Base-by-base conservation (phyloP, 192 early-diverging fungal species). In the Backusella mclennaniae region DNA sequence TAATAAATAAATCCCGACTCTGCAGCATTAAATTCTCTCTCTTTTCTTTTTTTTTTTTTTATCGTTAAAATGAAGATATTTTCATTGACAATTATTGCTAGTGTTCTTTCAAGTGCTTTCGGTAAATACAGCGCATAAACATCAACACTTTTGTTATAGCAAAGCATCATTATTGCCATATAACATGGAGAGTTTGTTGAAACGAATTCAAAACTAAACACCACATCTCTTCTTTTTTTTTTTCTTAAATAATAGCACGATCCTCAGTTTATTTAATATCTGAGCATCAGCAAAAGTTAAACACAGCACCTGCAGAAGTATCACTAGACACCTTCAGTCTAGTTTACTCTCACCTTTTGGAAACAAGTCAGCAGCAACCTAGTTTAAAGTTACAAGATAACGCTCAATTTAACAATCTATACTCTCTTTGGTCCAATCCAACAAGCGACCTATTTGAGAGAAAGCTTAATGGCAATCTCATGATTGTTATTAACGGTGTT, bases 261-360 rank as follows among this genome's bases (percentile, higher is more conserved):
- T 79, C 77, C n/a, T 46, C 72, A 11, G 77, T 79, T 3, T 79
- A 79, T 31, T 74, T 79, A 26, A 35, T 69, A 17, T 70, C 72
- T 69, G 68, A 76, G 36, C 52, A 52, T 29, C 44, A 36, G 36
- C 23, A 11, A 35, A 7, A 56, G 31, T 31, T 31, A 71, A 39
- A 74, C 35, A 77, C 76, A 63, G 53, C 35, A 53, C 42, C 35
- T 29, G 44, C 77, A 7, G 67, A 79, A 56, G 67, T 69, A 44
- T 74, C 72, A 23, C 69, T 79, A 14, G n/a, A 67, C 39, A 67
- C 67, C 1, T 79, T 79, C n/a, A 31, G 36, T 36, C 38, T 44
- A 19, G 35, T 74, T n/a, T 67, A 73, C 21, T 79, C 77, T 33
- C 77, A 79, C 49, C 36, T 79, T 26, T 56, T 79, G 73, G 66